Percentiles rank a stretch among this genome's conserved stretches.
These are phyloP conservation scores for Cupressus sempervirens DNA, from an alignment of 75 land plant genomes.

Conservation along the genomic window DNA sequence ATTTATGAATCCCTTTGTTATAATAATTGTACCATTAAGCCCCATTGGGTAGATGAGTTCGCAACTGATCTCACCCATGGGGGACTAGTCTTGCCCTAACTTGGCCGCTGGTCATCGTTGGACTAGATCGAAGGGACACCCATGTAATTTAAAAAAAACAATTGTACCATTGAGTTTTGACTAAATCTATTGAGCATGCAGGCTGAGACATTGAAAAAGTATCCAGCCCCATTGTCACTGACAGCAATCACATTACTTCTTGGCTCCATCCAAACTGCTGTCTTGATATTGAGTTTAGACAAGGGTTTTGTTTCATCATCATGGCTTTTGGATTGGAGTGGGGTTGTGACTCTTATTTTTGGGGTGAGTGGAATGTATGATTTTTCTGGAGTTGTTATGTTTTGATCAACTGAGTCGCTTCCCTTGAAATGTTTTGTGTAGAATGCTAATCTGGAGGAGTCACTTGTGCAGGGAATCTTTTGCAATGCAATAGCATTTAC, in stretches of 20 bases:
- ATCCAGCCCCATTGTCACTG: neutral
- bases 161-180: neutral
- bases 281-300: neutral
- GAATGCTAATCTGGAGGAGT: neutral
- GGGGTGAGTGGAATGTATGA: too few species aligned
- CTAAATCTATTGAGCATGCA: neutral
- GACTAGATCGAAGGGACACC: too few species aligned
- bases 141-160: too few species aligned
- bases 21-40: neutral
- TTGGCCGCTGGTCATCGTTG: too few species aligned
- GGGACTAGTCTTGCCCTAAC: too few species aligned
- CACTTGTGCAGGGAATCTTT: neutral
- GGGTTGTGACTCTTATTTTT: neutral
- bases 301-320: neutral
- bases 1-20: neutral
- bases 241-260: neutral
- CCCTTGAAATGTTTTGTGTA: neutral
- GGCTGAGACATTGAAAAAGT: slow-evolving; percentile 8
- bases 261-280: slow-evolving; percentile 6
- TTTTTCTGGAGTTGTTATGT: too few species aligned
- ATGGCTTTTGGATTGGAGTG: neutral
- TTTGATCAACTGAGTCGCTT: too few species aligned
- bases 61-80: too few species aligned
- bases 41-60: too few species aligned
- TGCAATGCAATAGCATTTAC: neutral